Percentiles rank a stretch among this genome's conserved stretches.
Conservation (phyloP, 2,329 filamentous ascomycete genomes). For the Massarina eburnea region DNA sequence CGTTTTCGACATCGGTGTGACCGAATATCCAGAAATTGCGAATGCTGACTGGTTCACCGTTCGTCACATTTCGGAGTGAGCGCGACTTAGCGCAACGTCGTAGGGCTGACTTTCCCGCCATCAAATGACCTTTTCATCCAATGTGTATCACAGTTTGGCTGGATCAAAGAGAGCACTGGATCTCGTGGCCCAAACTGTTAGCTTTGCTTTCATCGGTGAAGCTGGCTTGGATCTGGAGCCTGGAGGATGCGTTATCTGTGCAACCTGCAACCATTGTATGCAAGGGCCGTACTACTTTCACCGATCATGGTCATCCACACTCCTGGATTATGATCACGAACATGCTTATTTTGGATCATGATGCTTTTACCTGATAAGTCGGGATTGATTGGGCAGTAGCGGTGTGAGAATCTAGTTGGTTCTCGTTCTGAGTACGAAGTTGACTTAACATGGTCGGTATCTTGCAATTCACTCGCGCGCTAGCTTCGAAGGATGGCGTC, state of each 20-base stretch:
- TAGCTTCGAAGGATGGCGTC: no score
- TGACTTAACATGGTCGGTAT: background rate
- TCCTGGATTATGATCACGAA: background rate
- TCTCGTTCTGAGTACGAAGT: background rate
- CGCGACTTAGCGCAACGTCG: constrained; percentile 4
- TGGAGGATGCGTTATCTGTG: constrained; percentile 4
- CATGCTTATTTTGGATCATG: background rate
- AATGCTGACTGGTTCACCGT: constrained; percentile 15
- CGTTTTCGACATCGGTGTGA: constrained; percentile 1
- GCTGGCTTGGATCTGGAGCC: constrained; percentile 6
- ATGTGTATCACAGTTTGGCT: background rate
- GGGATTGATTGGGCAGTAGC: background rate
- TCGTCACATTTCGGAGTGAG: constrained; percentile 12
- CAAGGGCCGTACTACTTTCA: constrained; percentile 7
- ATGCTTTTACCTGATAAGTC: background rate
- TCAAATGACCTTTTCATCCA: constrained; percentile 1
- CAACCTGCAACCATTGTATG: constrained; percentile 1
- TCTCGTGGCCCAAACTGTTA: constrained; percentile 13
- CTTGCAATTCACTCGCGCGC: no score
- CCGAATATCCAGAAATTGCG: background rate
- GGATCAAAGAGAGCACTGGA: constrained; percentile 3
- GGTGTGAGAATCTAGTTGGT: background rate
- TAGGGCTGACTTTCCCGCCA: constrained; percentile 1
- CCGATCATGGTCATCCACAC: constrained; percentile 2
- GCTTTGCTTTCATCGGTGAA: constrained; percentile 21